These are phyloP conservation scores for Ceratocystis albifundus DNA, from an alignment of 2,329 filamentous ascomycete species.

Conservation along the genomic window DNA sequence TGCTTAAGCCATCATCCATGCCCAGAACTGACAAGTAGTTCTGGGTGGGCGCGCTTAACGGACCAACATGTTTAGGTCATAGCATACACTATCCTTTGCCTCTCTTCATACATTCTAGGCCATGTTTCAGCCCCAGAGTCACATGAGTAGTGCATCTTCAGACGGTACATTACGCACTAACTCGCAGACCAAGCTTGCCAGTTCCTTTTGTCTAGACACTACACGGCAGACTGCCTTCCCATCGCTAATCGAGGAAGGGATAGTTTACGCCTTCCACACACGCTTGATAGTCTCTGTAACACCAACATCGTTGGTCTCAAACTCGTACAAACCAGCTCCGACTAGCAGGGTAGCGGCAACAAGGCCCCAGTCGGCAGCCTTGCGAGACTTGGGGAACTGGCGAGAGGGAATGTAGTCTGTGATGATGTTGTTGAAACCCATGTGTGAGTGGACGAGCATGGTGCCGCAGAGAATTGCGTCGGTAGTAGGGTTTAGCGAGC, in stretches of 20 bases:
- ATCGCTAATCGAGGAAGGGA: neutral
- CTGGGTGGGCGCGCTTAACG: neutral
- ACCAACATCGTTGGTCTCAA: conserved; percentile 97
- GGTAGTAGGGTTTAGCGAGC: conserved; percentile 76
- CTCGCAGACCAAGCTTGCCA: neutral
- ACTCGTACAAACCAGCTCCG: conserved; percentile 87
- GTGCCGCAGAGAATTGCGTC: conserved; percentile 77
- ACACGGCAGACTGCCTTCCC: neutral
- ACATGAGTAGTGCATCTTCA: neutral
- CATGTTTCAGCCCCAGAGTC: neutral
- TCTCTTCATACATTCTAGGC: neutral
- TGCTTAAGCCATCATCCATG: neutral
- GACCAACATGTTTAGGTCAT: neutral
- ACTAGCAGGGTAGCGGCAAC: conserved; percentile 68
- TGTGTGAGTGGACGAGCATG: conserved; percentile 84
- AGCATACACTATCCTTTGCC: neutral
- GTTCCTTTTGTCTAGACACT: neutral
- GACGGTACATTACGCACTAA: neutral
- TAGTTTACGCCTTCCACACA: conserved; percentile 66
- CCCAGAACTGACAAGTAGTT: neutral
- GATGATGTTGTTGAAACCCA: conserved; percentile 84
- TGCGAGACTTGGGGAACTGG: conserved; percentile 56
- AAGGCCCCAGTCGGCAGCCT: conserved; percentile 63
- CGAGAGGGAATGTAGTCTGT: conserved; percentile 79
- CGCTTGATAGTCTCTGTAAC: conserved; percentile 79